Evolutionary conservation across 345 rosid species (phyloP).

Genomic region (Linum trigynum): DNA sequence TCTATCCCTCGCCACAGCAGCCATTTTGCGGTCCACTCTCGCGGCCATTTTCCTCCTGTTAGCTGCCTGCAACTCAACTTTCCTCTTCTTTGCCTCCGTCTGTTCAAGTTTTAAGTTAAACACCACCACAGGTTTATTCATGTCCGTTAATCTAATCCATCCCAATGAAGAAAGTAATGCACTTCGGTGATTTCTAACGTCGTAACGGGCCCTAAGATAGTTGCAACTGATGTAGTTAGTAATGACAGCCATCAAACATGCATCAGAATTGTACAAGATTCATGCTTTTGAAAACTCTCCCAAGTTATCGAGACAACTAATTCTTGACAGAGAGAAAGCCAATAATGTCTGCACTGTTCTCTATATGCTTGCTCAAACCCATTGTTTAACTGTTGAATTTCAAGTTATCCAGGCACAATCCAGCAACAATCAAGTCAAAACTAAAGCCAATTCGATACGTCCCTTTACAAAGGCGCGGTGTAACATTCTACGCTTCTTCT

Average conservation of each 20-base stretch:
- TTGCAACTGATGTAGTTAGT: background rate
- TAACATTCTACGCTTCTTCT: slow-evolving; percentile 62
- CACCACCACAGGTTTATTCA: slow-evolving; percentile 21
- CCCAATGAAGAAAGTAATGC: background rate
- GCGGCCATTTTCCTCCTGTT: slow-evolving; percentile 55
- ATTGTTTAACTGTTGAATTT: background rate
- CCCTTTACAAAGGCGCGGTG: slow-evolving; percentile 61
- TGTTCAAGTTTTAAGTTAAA: slow-evolving; percentile 42
- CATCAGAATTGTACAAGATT: background rate
- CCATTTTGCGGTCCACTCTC: slow-evolving; percentile 64
- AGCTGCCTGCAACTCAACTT: slow-evolving; percentile 73
- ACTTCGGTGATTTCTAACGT: background rate
- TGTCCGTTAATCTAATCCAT: background rate
- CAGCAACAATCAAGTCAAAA: background rate
- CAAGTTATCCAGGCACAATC: background rate
- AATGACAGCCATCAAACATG: background rate
- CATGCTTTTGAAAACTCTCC: background rate
- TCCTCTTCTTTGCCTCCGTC: slow-evolving; percentile 93
- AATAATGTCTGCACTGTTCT: background rate
- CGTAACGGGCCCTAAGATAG: background rate
- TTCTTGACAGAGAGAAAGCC: too few species aligned
- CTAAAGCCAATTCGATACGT: slow-evolving; percentile 5
- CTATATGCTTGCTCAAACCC: background rate
- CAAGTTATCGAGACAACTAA: background rate
- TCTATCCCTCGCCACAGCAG: slow-evolving; percentile 84